phyloP scores from a whole-genome alignment of 2,329 filamentous ascomycete species.

The Colletotrichum sp. region DNA sequence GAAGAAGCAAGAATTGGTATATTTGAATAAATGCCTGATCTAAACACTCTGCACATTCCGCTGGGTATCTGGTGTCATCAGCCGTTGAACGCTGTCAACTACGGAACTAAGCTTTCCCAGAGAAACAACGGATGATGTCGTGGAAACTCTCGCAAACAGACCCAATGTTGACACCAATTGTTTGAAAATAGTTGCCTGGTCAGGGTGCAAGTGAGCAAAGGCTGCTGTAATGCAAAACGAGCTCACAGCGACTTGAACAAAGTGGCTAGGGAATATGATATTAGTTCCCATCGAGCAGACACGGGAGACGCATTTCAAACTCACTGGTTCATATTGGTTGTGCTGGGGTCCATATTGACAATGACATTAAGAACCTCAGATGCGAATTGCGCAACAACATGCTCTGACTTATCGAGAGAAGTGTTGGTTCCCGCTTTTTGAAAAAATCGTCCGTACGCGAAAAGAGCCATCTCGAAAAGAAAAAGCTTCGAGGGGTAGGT shows the following conservation, averaged over 20 bases:
- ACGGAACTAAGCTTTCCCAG: background rate
- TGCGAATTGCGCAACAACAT: background rate
- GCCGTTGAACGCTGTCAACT: background rate
- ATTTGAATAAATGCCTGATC: background rate
- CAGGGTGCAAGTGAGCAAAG: background rate
- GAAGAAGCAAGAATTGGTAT: background rate
- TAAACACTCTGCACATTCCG: background rate
- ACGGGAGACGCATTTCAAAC: accelerated
- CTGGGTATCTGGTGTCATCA: background rate
- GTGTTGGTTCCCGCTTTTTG: background rate
- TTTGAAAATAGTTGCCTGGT: background rate
- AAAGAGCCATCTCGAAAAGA: background rate
- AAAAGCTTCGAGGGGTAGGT: background rate
- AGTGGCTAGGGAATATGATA: background rate
- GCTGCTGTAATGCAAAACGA: background rate
- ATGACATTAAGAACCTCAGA: background rate
- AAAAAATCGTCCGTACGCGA: background rate
- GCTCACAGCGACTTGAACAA: background rate
- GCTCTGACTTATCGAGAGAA: background rate
- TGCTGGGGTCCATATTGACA: background rate
- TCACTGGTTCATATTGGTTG: background rate
- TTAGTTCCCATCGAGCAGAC: background rate
- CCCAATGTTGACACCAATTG: background rate
- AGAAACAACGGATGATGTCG: background rate
- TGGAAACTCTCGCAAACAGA: background rate